Evolutionary conservation across 352 stramenopile species (phyloP), one percentile per base, ranked within the genome.

Genomic region (Saprolegnia parasitica): DNA sequence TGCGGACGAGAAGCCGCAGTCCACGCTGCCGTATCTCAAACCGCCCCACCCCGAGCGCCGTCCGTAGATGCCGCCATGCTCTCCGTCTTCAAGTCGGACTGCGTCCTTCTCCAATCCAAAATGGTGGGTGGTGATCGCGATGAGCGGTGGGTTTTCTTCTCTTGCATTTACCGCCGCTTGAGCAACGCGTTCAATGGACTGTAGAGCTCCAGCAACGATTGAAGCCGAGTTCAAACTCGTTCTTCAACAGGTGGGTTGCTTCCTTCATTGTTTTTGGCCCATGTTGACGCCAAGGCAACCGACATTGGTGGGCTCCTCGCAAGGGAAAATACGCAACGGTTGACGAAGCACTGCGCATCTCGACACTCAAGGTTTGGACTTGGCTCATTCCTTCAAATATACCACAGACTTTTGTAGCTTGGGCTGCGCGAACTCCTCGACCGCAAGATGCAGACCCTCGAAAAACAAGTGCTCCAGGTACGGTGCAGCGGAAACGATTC

Each of bases 381-480:
- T 46, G 39, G 39, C 15, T 46, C 15, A 8, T 8, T 46, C 8
- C 15, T 46, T 8, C 39, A 15, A 46, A 8, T 46, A 15, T 46
- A 8, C 8, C 39, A 16, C 15, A 46, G 39, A 46, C n/a, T n/a
- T n/a, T n/a, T n/a, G n/a, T n/a, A n/a, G n/a, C n/a, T 46, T 8
- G 39, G 39, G 8, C 39, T 46, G 8, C 39, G 54, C 39, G 39
- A 37, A 24, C 58, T 66, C n/a, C 32, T 66, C n/a, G 58, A 55
- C 21, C 39, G 24, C 20, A 66, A 66, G 21, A 66, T 66, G 58
- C 39, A 66, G 39, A 39, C 40, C 6, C 8, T 66, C 11, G 58
- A 66, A 35, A 66, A 52, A n/a, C 37, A 39, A 6, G 32, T 66
- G 21, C 26, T 66, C 6, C 37, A 66, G 29, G 58, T 66, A 66